Base-by-base conservation (phyloP, 176 grass and related monocot genomes). In the Aegilops longissima region DNA sequence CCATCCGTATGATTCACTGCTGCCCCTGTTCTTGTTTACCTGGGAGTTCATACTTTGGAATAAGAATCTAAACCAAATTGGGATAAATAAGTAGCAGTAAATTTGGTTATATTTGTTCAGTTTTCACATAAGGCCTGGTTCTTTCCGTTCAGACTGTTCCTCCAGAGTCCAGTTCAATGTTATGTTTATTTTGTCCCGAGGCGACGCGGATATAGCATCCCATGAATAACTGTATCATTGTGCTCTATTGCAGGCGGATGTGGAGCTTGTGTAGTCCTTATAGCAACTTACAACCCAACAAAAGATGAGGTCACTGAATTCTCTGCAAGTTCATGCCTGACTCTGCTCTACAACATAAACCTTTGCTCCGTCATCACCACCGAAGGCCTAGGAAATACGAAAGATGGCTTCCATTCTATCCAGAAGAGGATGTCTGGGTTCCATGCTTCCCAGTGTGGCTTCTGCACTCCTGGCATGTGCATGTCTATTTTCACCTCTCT, bases 391-490 rank as follows among this genome's bases (percentile, higher is more conserved):
- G 34, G 34, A 39, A 94, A 92, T 61, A 77, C 23, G 21, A 47
- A 34, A 38, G 56, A 85, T 90, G 94, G 92, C 11, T 87, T 92
- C 30, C 94, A 97, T 83, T 80, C 94, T 64, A 88, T 97, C 63
- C 94, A 97, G 12, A 36, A 92, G 61, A 94, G 92, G 71, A 86
- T 97, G 76, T 87, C 92, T 3, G 88, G 92, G 12, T 97, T 97
- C 82, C 94, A 33, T 33, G 33, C 33, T 6, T 97, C 94, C 16
- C 94, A 94, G 16, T 97, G 94, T 73, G 94, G 94, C 8, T 97
- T 97, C 66, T 97, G 94, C 83, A 94, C 94, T 25, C 92, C 94
- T 49, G 94, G 92, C 49, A 97, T 97, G 94, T 97, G 92, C 76
- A 97, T 97, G 90, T 97, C 94, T 38, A 90, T 94, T 66, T 93